A percentile compares a stretch with the other conserved stretches of the same genome.
phyloP scores from a whole-genome alignment of 768 basidiomycete species.

The Dioszegia aurantiaca region DNA sequence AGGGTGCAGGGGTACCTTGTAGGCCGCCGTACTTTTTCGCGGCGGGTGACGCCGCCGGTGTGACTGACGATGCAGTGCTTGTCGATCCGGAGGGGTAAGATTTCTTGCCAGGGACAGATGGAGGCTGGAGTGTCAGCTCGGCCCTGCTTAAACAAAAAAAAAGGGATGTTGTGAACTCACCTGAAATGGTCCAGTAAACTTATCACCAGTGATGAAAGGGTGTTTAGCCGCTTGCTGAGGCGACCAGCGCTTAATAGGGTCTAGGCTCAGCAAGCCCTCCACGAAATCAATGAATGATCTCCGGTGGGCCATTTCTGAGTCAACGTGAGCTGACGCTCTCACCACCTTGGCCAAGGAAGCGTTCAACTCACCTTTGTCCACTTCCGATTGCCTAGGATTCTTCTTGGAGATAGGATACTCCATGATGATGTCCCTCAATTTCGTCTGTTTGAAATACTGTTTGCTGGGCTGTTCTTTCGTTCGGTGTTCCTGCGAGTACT shows the following conservation, averaged over 20 bases:
- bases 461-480: conserved; percentile 97
- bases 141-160: too few species aligned
- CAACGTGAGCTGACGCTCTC: conserved; percentile 19
- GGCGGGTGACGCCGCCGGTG: conserved; percentile 14
- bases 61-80: conserved; percentile 7
- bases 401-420: conserved; percentile 92
- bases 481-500: conserved; percentile 92
- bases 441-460: conserved; percentile 94
- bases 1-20: conserved; percentile 62
- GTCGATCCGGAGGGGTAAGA: conserved; percentile 5
- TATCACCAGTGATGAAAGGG: conserved; percentile 97
- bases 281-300: conserved; percentile 97
- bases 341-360: neutral
- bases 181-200: conserved; percentile 61
- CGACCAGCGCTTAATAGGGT: conserved; percentile 93
- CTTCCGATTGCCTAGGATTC: conserved; percentile 65
- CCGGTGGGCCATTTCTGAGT: conserved; percentile 84
- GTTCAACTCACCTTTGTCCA: conserved; percentile 73
- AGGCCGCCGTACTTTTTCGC: conserved; percentile 72
- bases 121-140: conserved; percentile 12
- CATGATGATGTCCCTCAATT: conserved; percentile 91
- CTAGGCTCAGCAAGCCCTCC: conserved; percentile 85
- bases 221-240: conserved; percentile 93
- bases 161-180: too few species aligned
- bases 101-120: conserved; percentile 20